Base-by-base conservation (phyloP, 1,284 basidiomycete genomes). In the Moesziomyces sp. region DNA sequence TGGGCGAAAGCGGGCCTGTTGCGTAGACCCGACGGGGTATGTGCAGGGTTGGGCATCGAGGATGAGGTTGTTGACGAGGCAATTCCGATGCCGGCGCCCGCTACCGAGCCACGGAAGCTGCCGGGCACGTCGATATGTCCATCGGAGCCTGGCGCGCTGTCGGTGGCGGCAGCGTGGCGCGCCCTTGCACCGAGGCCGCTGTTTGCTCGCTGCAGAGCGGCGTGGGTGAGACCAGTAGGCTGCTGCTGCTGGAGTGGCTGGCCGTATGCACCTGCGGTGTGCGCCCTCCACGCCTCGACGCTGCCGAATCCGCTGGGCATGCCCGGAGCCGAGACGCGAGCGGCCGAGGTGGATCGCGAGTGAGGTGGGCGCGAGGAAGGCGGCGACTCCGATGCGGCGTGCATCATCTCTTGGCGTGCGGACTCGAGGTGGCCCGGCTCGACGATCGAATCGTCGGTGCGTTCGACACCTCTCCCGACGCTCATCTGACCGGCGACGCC, bases 231-330 rank as follows among this genome's bases (percentile, higher is more conserved):
- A 47, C 57, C 59, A 26, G 61, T 52, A 0, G 57, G 55, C 34
- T 69, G 66, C 24, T 69, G 66, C 16, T 60, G 58, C 7, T 30
- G 24, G 3, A 21, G 21, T 21, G 59, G 52, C 28, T 54, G 59
- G 19, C 48, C 23, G 43, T 67, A 64, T 1, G 59, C 50, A 5
- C 70, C 70, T n/a, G 70, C 70, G 2, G 70, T 54, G 46, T 73
- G 70, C 13, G 70, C 70, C 43, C 70, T 55, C 70, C 70, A 73
- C 3, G 70, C 70, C 34, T 73, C 70, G 42, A 73, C 70, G 48
- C 70, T 73, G 26, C 64, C 56, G n/a, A 66, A 60, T 16, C 55
- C 52, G 48, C 38, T 58, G 1, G 54, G 58, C 55, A 58, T 50
- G 26, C 42, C 44, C 30, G 49, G 47, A 0, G 50, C 58, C 9